A percentile compares a stretch with the other conserved stretches of the same genome.
phyloP scores from a whole-genome alignment of 306 rosid genomes.

The Castanea mollissima region DNA sequence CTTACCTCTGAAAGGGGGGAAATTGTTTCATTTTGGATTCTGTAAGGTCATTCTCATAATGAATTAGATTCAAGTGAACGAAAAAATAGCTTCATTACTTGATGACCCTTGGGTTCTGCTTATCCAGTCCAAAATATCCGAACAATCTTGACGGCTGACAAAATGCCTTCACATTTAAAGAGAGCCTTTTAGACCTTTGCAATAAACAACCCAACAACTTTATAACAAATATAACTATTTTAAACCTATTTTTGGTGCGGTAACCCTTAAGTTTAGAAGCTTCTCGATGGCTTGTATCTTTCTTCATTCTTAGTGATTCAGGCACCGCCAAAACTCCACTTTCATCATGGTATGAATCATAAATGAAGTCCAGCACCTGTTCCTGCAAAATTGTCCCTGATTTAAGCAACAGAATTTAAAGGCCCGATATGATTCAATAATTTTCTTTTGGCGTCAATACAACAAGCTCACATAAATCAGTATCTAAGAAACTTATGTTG shows the following conservation, averaged over 20 bases:
- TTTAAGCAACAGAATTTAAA: not conserved
- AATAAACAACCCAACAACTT: constrained; percentile 4
- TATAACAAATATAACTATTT: not conserved
- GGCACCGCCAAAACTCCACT: constrained; percentile 60
- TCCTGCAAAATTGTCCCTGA: constrained; percentile 52
- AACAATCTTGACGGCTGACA: constrained; percentile 66
- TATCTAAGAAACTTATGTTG: not conserved
- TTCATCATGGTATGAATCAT: constrained; percentile 47
- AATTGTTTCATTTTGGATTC: not conserved
- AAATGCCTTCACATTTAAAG: constrained; percentile 57
- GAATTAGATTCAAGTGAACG: not conserved
- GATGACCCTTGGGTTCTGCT: constrained; percentile 39
- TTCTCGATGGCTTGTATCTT: constrained; percentile 49
- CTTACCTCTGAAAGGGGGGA: not conserved
- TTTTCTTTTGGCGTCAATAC: not conserved
- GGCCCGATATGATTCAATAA: not conserved
- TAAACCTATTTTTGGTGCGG: constrained; percentile 64
- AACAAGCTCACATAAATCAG: not conserved
- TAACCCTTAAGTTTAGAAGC: constrained; percentile 56
- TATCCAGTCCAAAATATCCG: constrained; percentile 72
- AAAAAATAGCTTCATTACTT: not conserved
- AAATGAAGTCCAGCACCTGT: constrained; percentile 60
- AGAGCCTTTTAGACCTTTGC: constrained; percentile 7
- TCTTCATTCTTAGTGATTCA: constrained; percentile 52
- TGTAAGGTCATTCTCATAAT: not conserved